phyloP scores from a whole-genome alignment of 805 yeast species.

The Grigorovia yakushimaensis region DNA sequence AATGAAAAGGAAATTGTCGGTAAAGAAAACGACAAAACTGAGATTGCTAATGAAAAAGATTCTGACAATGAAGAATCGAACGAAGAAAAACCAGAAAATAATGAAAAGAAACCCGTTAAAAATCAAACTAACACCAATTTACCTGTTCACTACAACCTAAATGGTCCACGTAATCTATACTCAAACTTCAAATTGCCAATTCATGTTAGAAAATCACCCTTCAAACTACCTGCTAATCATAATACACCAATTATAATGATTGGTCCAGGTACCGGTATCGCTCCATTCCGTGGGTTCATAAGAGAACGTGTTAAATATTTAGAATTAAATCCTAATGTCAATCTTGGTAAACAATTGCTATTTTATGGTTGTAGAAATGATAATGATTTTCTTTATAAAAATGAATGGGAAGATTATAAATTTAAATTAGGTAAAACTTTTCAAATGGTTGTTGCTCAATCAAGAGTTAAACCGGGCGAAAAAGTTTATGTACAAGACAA shows the following conservation, averaged over 20 bases:
- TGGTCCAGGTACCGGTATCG: slow-evolving; percentile 98
- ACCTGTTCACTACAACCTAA: slow-evolving; percentile 52
- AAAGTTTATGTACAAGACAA: slow-evolving; percentile 80
- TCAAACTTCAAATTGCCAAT: slow-evolving; percentile 59
- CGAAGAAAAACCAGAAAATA: background rate
- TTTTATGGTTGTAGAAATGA: slow-evolving; percentile 82
- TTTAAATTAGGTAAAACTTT: slow-evolving; percentile 51
- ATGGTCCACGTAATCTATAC: slow-evolving; percentile 66
- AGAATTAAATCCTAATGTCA: slow-evolving; percentile 27
- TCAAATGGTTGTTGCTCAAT: slow-evolving; percentile 74
- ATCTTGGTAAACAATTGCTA: slow-evolving; percentile 62
- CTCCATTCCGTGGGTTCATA: slow-evolving; percentile 93
- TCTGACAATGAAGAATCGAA: background rate
- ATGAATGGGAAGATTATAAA: slow-evolving; percentile 79
- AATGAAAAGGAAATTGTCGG: background rate
- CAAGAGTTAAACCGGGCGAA: slow-evolving; percentile 55
- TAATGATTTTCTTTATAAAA: slow-evolving; percentile 81
- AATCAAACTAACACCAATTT: slow-evolving; percentile 14
- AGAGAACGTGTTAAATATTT: slow-evolving; percentile 66
- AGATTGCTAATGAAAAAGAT: background rate
- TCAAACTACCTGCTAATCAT: slow-evolving; percentile 85
- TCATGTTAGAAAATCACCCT: slow-evolving; percentile 89
- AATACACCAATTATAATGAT: slow-evolving; percentile 81
- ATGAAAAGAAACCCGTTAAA: background rate
- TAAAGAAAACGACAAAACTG: background rate